Conservation (phyloP, 306 rosid species). For the Coriaria nepalensis region DNA sequence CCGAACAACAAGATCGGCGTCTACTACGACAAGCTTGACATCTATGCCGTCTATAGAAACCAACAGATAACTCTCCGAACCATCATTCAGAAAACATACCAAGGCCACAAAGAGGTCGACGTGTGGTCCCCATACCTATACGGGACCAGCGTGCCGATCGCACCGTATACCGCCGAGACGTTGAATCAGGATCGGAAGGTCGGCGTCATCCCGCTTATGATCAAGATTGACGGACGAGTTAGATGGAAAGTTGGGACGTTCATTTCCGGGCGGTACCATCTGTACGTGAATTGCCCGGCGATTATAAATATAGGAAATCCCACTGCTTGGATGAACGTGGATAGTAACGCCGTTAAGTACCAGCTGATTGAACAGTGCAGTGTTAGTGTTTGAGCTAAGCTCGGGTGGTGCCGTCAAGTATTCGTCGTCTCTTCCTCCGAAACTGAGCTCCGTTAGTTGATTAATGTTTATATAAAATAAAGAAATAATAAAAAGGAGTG, state of each 20-base stretch:
- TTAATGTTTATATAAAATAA: background rate
- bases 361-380: conserved; percentile 46
- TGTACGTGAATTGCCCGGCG: conserved; percentile 65
- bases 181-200: conserved; percentile 32
- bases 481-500: background rate
- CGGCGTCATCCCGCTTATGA: conserved; percentile 29
- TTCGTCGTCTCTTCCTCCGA: background rate
- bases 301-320: conserved; percentile 30
- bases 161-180: conserved; percentile 38
- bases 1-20: conserved; percentile 74
- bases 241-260: conserved; percentile 82
- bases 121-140: conserved; percentile 78
- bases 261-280: conserved; percentile 50
- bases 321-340: conserved; percentile 25
- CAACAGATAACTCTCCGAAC: conserved; percentile 73
- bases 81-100: conserved; percentile 53
- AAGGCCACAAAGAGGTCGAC: conserved; percentile 60
- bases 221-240: conserved; percentile 62
- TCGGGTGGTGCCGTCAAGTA: background rate
- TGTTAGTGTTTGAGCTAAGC: conserved; percentile 39
- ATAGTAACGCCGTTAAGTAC: conserved; percentile 53
- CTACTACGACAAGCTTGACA: conserved; percentile 74
- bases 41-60: conserved; percentile 40
- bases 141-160: conserved; percentile 56
- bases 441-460: conserved; percentile 8